A percentile compares a stretch with the other conserved stretches of the same genome.
These are phyloP conservation scores for Ophiocytium majus DNA, from an alignment of 352 stramenopile genomes.

Conservation along the genomic window DNA sequence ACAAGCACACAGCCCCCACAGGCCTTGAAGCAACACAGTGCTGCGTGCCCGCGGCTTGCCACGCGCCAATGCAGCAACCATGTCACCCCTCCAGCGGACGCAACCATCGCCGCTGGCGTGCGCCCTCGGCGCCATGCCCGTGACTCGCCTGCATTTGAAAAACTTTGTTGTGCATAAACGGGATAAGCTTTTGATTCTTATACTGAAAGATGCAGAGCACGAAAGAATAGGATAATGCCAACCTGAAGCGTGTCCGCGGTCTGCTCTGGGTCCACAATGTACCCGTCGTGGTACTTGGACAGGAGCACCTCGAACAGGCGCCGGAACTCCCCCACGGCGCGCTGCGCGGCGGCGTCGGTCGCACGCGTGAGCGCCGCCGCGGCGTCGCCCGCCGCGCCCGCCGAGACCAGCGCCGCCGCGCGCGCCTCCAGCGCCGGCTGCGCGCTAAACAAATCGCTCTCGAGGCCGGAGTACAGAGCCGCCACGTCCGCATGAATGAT, in stretches of 20 bases:
- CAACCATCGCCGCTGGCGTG: too few relatives aligned
- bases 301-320: conserved; percentile 42
- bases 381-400: background rate
- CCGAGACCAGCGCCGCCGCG: background rate
- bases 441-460: background rate
- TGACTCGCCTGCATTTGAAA: too few relatives aligned
- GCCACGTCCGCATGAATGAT: conserved; percentile 27
- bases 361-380: conserved; percentile 22
- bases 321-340: conserved; percentile 34
- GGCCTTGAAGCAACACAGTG: too few relatives aligned
- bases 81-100: too few relatives aligned
- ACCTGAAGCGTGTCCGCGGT: conserved; percentile 2
- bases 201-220: too few relatives aligned
- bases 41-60: too few relatives aligned
- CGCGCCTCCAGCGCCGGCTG: background rate
- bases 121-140: too few relatives aligned
- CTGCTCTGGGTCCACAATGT: conserved; percentile 33
- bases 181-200: too few relatives aligned
- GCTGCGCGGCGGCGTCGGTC: conserved; percentile 25
- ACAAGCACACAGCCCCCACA: too few relatives aligned
- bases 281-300: conserved; percentile 51
- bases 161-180: too few relatives aligned
- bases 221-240: background rate
- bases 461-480: conserved; percentile 20
- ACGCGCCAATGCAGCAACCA: too few relatives aligned